These are phyloP conservation scores for Hericium erinaceus DNA, from an alignment of 768 basidiomycete species.

Conservation along the genomic window DNA sequence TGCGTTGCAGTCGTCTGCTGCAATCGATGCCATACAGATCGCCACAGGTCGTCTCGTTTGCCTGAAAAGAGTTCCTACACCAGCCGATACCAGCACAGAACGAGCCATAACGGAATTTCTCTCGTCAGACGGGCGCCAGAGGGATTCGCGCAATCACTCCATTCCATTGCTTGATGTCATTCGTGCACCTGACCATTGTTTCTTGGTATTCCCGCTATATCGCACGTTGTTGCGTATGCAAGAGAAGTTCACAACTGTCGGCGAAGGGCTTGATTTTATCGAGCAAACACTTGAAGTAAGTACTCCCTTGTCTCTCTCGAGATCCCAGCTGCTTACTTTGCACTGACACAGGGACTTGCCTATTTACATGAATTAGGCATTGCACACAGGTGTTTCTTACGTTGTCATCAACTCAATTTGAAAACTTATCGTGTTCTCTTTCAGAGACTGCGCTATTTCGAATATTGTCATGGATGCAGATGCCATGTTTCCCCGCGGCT, in stretches of 20 bases:
- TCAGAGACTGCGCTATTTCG: not conserved
- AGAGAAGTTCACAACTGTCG: no score
- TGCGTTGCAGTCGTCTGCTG: not conserved
- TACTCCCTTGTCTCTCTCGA: no score
- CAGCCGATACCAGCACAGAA: not conserved
- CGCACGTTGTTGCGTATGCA: no score
- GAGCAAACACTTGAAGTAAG: no score
- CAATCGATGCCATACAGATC: not conserved
- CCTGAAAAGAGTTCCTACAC: not conserved
- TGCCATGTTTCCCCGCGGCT: not conserved
- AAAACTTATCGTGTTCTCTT: not conserved
- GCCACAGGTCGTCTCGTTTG: not conserved
- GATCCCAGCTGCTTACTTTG: not conserved
- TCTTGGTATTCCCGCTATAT: no score
- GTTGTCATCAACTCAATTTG: no score
- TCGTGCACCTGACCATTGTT: no score
- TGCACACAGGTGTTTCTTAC: not conserved
- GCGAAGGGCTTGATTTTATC: no score
- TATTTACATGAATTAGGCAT: not conserved
- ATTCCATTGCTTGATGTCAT: no score
- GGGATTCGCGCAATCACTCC: not conserved
- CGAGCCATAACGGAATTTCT: not conserved
- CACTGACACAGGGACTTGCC: not conserved
- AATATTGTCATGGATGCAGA: not conserved
- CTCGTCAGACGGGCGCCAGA: not conserved